These are phyloP conservation scores for Boletus subcaerulescens DNA, from an alignment of 768 basidiomycete species.

Conservation along the genomic window DNA sequence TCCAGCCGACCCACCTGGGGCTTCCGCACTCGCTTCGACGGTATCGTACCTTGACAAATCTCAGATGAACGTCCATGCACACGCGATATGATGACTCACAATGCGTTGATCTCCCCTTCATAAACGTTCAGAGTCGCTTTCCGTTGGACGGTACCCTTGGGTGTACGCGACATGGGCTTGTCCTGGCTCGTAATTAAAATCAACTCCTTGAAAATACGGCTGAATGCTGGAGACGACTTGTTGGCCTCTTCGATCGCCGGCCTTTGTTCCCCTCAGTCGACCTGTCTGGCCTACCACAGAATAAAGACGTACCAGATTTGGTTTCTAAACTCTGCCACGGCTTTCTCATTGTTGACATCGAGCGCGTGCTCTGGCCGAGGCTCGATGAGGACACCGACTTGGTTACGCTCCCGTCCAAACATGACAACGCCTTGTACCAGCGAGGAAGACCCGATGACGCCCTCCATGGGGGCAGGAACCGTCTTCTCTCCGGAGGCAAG, in stretches of 20 bases:
- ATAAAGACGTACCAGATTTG: conserved; percentile 20
- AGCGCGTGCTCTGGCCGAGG: conserved; percentile 15
- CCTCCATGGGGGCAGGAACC: conserved; percentile 32
- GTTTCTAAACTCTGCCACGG: conserved; percentile 14
- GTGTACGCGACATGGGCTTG: conserved; percentile 41
- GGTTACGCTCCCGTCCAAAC: conserved; percentile 30
- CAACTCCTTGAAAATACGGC: conserved; percentile 50
- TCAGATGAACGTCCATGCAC: neutral
- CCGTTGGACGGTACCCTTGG: conserved; percentile 26
- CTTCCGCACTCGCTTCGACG: neutral
- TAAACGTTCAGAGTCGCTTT: conserved; percentile 21
- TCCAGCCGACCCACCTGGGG: neutral
- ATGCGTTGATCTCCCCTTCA: conserved; percentile 19
- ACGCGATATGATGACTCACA: conserved; percentile 13
- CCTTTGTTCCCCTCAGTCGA: conserved; percentile 18
- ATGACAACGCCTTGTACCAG: conserved; percentile 23
- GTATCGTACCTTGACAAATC: neutral
- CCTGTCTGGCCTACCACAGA: too few relatives aligned
- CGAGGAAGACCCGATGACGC: conserved; percentile 12
- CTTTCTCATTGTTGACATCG: conserved; percentile 5
- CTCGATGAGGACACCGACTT: conserved; percentile 31
- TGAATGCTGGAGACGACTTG: conserved; percentile 35
- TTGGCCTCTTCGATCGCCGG: conserved; percentile 42
- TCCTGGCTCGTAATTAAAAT: conserved; percentile 39
- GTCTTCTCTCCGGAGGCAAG: conserved; percentile 33